phyloP scores from a whole-genome alignment of 208 protist species.

The Leishmania braziliensis region DNA sequence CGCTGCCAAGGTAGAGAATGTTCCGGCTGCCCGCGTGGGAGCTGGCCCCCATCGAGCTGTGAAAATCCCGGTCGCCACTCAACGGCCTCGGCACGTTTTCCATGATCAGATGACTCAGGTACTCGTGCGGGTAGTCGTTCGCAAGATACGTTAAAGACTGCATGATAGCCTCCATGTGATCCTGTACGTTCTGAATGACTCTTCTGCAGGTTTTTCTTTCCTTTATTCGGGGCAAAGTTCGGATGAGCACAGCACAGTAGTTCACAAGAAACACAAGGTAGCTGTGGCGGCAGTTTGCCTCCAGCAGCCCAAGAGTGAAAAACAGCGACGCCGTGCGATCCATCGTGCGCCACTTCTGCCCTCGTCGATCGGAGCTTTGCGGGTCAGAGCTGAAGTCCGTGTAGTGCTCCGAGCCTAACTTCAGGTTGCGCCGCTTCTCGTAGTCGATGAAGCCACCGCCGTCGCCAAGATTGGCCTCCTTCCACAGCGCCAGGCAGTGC shows the following conservation, averaged over 20 bases:
- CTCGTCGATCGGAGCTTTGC: too few species aligned
- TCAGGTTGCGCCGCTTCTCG: neutral
- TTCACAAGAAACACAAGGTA: constrained; percentile 13
- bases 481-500: constrained; percentile 23
- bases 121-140: constrained; percentile 14
- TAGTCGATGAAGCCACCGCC: constrained; percentile 9
- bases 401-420: neutral
- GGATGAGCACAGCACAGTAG: too few species aligned
- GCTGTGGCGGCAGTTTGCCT: constrained; percentile 26
- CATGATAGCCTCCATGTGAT: too few species aligned
- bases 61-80: neutral
- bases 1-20: neutral
- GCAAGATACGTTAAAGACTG: too few species aligned
- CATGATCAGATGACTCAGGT: constrained; percentile 4
- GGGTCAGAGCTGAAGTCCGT: neutral
- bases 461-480: constrained; percentile 12
- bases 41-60: neutral
- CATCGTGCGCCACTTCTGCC: constrained; percentile 1
- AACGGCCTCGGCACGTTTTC: neutral
- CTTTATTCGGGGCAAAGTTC: too few species aligned
- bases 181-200: too few species aligned
- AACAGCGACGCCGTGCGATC: constrained; percentile 10
- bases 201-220: too few species aligned
- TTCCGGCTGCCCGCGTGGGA: neutral
- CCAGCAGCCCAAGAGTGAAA: constrained; percentile 24